These are phyloP conservation scores for Zygosaccharomyces lentus DNA, from an alignment of 805 yeast genomes.

Conservation along the genomic window DNA sequence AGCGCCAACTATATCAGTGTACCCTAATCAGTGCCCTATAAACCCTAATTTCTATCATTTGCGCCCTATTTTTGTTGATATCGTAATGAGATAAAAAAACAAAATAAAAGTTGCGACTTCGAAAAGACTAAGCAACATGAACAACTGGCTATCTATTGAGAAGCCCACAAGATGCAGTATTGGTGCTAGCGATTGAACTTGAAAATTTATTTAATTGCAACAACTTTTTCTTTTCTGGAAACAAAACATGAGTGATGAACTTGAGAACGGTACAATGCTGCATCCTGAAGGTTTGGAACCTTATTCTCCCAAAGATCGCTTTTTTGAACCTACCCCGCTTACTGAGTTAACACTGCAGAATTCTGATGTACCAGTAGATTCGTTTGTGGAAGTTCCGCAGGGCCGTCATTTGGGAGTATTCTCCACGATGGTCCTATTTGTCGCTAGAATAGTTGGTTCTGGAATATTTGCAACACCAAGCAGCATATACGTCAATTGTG, in stretches of 20 bases:
- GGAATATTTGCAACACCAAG: conserved; percentile 75
- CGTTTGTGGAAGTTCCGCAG: conserved; percentile 46
- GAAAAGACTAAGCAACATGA: too few relatives aligned
- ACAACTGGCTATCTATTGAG: too few relatives aligned
- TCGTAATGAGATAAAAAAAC: too few relatives aligned
- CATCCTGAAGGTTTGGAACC: neutral
- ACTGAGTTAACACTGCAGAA: conserved; percentile 6
- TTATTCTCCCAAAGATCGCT: neutral
- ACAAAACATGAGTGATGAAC: conserved; percentile 1
- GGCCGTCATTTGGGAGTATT: conserved; percentile 71
- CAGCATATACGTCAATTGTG: conserved; percentile 60
- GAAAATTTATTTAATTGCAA: too few relatives aligned
- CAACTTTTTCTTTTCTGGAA: neutral
- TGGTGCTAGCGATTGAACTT: too few relatives aligned
- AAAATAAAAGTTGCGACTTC: too few relatives aligned
- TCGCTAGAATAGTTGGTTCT: conserved; percentile 70
- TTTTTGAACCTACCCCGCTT: neutral
- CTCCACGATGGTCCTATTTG: conserved; percentile 59
- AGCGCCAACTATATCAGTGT: too few relatives aligned
- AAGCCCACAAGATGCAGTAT: too few relatives aligned
- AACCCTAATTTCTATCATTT: too few relatives aligned
- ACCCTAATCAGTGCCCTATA: too few relatives aligned
- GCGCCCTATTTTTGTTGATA: too few relatives aligned
- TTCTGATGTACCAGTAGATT: conserved; percentile 10
- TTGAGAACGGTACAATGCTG: neutral